Base-by-base conservation (phyloP, 129 eudicot genomes). In the Chrysanthemum seticuspe region DNA sequence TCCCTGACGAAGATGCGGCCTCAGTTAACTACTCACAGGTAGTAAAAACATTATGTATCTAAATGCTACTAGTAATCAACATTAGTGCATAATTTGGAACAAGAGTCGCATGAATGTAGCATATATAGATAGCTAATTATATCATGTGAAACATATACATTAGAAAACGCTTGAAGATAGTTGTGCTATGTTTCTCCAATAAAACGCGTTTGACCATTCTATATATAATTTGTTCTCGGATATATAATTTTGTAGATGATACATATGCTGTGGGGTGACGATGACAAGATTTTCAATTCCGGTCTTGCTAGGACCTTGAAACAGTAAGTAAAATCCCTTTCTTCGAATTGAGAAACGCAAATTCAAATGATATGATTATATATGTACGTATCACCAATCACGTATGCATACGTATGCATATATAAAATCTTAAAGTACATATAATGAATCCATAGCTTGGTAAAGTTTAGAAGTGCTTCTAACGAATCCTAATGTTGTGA, bases 261-360 rank as follows among this genome's bases (percentile, higher is more conserved):
- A 62, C 71, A 76, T 65, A 62, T 88, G 74, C n/a, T 88, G 68
- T 88, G 91, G 90, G 91, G 85, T 62, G 88, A 81, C 0, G 65
- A 78, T 6, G 88, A 88, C 68, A 81, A 70, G 55, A 78, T 88
- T 25, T 78, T 88, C 65, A 67, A 63, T 65, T 62, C 76, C 60
- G 76, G 83, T 49, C 18, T 58, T 65, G 88, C 87, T 31, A 51
- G 49, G 70, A 64, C 48, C 49, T 57, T 85, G 34, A 83, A 83
- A 76, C 63, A 10, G 95, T 88, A 78, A 73, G 85, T 69, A 12
- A 18, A 2, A 13, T 18, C 10, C 2, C 13, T 21, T 21, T 21
- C 21, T 21, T 21, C 21, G n/a, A n/a, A n/a, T n/a, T n/a, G n/a
- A n/a, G n/a, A n/a, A n/a, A n/a, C n/a, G n/a, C n/a, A n/a, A n/a